These are phyloP conservation scores for Silene noctiflora DNA, from an alignment of 179 eudicot species.

Conservation along the genomic window DNA sequence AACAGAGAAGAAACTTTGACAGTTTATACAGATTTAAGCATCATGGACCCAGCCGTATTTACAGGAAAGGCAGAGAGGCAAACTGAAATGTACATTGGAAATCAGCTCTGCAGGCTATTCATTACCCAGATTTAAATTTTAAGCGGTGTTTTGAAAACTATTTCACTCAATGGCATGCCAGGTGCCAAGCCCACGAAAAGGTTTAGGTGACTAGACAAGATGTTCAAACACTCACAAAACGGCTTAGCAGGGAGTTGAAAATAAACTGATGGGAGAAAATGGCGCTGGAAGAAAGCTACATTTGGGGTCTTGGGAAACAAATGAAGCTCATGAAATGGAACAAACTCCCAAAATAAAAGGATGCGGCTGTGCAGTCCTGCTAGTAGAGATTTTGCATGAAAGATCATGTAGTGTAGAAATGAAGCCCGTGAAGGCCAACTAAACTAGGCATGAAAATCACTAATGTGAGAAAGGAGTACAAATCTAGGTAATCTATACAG, in stretches of 20 bases:
- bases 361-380: neutral
- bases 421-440: no score
- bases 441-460: neutral
- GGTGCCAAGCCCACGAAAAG: neutral
- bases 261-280: no score
- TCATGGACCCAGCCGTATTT: neutral
- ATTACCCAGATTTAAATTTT: neutral
- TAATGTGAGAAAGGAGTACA: neutral
- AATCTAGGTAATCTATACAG: neutral
- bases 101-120: neutral
- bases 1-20: neutral
- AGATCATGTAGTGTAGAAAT: no score
- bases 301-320: neutral
- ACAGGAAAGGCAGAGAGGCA: neutral
- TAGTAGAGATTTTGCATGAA: neutral
- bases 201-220: neutral
- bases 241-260: no score
- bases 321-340: slow-evolving; percentile 4
- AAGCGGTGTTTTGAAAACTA: neutral
- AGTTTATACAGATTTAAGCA: neutral
- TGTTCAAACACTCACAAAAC: neutral
- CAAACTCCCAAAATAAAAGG: neutral
- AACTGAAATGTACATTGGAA: no score
- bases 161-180: neutral
- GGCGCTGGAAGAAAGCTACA: no score